Evolutionary conservation across 2,329 filamentous ascomycete species (phyloP).

Genomic region (Sclerotinia borealis): DNA sequence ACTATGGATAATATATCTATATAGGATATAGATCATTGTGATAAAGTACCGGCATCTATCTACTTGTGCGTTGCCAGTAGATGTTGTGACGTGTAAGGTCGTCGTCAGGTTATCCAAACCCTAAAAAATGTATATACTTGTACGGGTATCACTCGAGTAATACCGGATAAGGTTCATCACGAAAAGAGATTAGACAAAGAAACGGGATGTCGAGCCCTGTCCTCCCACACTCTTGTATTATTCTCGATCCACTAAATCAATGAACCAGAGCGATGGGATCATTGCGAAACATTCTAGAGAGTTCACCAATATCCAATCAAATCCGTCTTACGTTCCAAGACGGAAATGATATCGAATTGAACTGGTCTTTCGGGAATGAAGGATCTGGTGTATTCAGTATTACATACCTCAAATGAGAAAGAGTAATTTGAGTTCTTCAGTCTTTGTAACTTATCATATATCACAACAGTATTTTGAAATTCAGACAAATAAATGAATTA

Average conservation of each 20-base stretch:
- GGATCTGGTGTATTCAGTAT: neutral
- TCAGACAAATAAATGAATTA: neutral
- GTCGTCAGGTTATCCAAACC: neutral
- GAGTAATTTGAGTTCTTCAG: neutral
- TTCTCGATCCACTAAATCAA: neutral
- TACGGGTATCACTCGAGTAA: too few relatives aligned
- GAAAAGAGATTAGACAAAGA: neutral
- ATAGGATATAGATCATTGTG: neutral
- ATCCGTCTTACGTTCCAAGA: neutral
- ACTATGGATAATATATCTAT: too few relatives aligned
- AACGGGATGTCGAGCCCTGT: neutral
- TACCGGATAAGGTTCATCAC: neutral
- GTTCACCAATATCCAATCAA: constrained; percentile 1
- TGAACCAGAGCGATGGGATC: constrained; percentile 3
- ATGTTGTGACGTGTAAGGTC: neutral
- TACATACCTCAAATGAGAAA: neutral
- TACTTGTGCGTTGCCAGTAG: neutral
- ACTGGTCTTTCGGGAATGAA: neutral
- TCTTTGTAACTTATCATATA: neutral
- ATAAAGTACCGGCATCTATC: neutral
- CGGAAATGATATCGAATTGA: neutral
- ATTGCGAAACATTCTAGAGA: constrained; percentile 6
- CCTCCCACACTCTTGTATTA: neutral
- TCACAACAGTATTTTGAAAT: neutral
- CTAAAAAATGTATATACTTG: neutral